phyloP scores from a whole-genome alignment of 2,329 filamentous ascomycete species.

The Alternaria panax region DNA sequence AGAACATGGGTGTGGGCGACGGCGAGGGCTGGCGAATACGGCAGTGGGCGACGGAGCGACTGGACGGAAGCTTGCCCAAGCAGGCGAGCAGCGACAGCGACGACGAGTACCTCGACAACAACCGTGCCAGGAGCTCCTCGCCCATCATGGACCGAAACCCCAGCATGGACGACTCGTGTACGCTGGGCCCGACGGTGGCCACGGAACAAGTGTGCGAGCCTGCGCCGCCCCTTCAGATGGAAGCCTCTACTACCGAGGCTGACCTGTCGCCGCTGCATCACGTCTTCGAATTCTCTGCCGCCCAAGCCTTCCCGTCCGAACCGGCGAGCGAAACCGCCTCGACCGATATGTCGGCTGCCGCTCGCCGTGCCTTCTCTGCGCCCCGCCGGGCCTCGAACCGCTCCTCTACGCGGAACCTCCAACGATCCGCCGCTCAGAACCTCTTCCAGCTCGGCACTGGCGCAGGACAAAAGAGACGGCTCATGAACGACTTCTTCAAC shows the following conservation, averaged over 20 bases:
- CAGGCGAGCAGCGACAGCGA: conserved; percentile 69
- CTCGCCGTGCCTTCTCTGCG: conserved; percentile 43
- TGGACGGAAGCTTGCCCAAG: conserved; percentile 67
- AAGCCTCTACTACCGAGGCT: conserved; percentile 38
- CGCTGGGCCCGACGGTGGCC: conserved; percentile 28
- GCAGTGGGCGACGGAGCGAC: conserved; percentile 73
- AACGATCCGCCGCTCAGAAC: conserved; percentile 44
- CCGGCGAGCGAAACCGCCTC: conserved; percentile 45
- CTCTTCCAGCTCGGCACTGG: conserved; percentile 64
- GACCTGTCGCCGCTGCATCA: conserved; percentile 42
- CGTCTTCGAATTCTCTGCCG: conserved; percentile 73
- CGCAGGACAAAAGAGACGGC: conserved; percentile 74
- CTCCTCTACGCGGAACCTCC: conserved; percentile 37
- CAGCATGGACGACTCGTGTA: conserved; percentile 51
- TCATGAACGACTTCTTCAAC: conserved; percentile 79
- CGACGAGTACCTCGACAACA: conserved; percentile 68
- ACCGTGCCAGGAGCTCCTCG: conserved; percentile 66
- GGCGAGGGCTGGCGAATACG: conserved; percentile 75
- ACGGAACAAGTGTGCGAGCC: conserved; percentile 38
- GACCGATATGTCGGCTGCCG: conserved; percentile 37
- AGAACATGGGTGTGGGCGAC: conserved; percentile 78
- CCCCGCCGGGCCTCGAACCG: conserved; percentile 50
- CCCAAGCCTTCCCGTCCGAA: conserved; percentile 64
- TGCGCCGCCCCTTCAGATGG: conserved; percentile 50
- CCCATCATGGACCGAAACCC: conserved; percentile 63